phyloP scores from a whole-genome alignment of 2,329 filamentous ascomycete species.

The Hawksworthiomyces lignivorus region DNA sequence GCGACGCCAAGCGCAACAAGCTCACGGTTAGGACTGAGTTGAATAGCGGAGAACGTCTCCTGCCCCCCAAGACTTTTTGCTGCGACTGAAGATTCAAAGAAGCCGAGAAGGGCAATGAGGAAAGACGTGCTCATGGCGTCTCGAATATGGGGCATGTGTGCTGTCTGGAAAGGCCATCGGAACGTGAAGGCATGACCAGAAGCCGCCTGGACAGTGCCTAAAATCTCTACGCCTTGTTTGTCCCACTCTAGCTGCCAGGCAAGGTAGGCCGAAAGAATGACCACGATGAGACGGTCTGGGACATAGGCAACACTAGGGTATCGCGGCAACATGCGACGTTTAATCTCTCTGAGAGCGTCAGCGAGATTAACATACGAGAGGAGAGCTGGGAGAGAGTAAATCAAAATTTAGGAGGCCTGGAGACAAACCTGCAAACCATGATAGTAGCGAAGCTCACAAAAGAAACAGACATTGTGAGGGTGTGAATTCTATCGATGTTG shows the following conservation, averaged over 20 bases:
- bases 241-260: conserved; percentile 75
- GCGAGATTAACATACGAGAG: background rate
- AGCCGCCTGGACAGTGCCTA: conserved; percentile 71
- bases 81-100: conserved; percentile 95
- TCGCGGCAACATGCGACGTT: conserved; percentile 69
- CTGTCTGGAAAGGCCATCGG: conserved; percentile 73
- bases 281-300: conserved; percentile 84
- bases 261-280: conserved; percentile 74
- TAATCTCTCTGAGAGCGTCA: conserved; percentile 58
- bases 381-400: background rate
- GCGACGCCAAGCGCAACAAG: conserved; percentile 85
- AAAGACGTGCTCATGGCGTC: conserved; percentile 87
- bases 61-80: conserved; percentile 76
- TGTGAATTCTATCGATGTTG: conserved; percentile 60
- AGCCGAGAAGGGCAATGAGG: conserved; percentile 89
- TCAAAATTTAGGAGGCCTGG: background rate
- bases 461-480: conserved; percentile 68
- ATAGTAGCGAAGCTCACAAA: conserved; percentile 77
- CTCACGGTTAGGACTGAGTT: conserved; percentile 84
- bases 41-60: conserved; percentile 67
- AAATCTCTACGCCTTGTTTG: conserved; percentile 67
- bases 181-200: conserved; percentile 69
- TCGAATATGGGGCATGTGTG: conserved; percentile 73
- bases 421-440: conserved; percentile 71
- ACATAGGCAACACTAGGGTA: conserved; percentile 79